Evolutionary conservation across 805 yeast genomes (phyloP), one percentile per base, ranked within the genome.

Genomic region (Jamesozyma gamospora): DNA sequence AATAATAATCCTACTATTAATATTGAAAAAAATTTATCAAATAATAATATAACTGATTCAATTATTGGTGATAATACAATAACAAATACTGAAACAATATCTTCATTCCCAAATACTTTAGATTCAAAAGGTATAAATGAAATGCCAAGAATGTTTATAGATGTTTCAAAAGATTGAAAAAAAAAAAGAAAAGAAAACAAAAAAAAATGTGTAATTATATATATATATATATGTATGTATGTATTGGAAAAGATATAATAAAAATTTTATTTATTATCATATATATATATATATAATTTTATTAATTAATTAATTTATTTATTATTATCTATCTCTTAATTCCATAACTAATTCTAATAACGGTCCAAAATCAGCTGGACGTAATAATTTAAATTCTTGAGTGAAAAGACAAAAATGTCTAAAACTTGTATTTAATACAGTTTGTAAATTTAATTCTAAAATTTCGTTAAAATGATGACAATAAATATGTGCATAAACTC

Each of bases 391-490:
- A 58, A 90, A 92, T 63, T 92, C 94, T 50, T 76, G 80, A 40
- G 85, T 75, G 59, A 92, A 90, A 46, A 90, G 68, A 21, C 87
- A 86, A 56, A 87, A 92, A 60, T 90, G 98, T 64, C 94, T 92
- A 53, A 90, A 75, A 53, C 95, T 82, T 5, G 98, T 90, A 58
- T 92, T 92, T 49, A 90, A 70, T 52, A 90, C 95, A 11, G 94
- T 82, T 59, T 88, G 96, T 51, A 90, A 67, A 2, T 95, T 95
- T 50, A 92, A 69, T 58, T 88, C 97, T 31, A 87, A 75, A 41
- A 92, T 83, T 62, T 90, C 96, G 57, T 87, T 95, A 62, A 92
- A 90, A 60, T 92, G 99, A 56, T 92, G 97, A 56, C 98, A 92
- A 62, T 92, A 92, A 33, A 92, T 84, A 63, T 92, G 99, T 1